Evolutionary conservation across 176 grass and related monocot species (phyloP), one percentile per base, ranked within the genome.

Genomic region (Bromus sterilis): DNA sequence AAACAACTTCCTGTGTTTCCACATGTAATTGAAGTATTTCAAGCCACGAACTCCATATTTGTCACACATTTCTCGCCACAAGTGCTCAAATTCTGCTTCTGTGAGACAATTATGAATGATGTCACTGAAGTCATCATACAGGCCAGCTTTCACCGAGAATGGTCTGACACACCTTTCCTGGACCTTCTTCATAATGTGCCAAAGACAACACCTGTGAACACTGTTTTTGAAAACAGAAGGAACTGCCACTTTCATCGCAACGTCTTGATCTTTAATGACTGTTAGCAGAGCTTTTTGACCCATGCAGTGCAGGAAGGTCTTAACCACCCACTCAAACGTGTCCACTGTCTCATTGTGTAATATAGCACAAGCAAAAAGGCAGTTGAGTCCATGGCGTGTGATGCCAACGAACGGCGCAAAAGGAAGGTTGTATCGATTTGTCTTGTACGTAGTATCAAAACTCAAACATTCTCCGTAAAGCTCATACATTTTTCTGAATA

Each of bases 161-260:
- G 18, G 6, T 55, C 20, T 55, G 3, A 8, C 7, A 21, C 49
- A 55, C n/a, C 18, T 55, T 21, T 55, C 49, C 2, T 11, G 20
- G 1, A 10, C 26, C 15, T 46, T 43, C 7, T n/a, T 10, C 7
- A 21, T 20, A 11, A 74, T 13, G 2, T 74, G 43, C 8, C 53
- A 74, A 2, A 46, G 11, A n/a, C n/a, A 57, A 57, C n/a, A 24
- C 6, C 21, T 9, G 1, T 56, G n/a, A 23, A 21, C 6, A 7
- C 2, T 7, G 2, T n/a, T 9, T 2, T 8, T 57, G 3, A 57
- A 25, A 23, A 57, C 9, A 24, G 2, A 7, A 10, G n/a, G 21
- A 24, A 57, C n/a, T 1, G 3, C 0, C 1, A 0, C 0, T 7
- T 24, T 57, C n/a, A 57, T 57, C 0, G 5, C 4, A 4, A 44